These are phyloP conservation scores for Leccinum idahoense DNA, from an alignment of 1,284 basidiomycete genomes.

Conservation along the genomic window DNA sequence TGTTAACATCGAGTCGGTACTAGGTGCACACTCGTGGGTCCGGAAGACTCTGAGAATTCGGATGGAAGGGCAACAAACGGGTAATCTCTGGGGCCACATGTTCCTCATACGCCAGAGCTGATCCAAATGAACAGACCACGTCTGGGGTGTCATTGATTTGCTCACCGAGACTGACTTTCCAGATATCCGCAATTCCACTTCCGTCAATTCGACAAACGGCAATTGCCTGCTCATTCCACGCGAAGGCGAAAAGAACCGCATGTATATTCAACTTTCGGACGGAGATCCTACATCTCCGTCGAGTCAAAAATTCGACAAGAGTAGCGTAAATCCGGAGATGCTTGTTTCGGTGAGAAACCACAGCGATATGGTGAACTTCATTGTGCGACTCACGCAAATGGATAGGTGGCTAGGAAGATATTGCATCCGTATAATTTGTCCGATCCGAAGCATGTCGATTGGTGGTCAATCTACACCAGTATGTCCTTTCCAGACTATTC, in stretches of 20 bases:
- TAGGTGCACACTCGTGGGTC: background rate
- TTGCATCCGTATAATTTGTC: background rate
- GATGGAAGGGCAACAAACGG: background rate
- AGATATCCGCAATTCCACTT: background rate
- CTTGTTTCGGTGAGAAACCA: background rate
- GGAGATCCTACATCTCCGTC: background rate
- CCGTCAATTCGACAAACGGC: background rate
- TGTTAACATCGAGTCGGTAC: background rate
- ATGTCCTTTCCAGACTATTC: background rate
- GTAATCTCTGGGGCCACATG: background rate
- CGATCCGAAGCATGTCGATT: background rate
- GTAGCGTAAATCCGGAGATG: background rate
- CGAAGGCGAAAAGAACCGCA: background rate
- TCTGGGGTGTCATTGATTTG: background rate
- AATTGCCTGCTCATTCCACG: background rate
- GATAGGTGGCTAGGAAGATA: background rate
- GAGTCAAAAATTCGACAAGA: background rate
- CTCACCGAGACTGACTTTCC: background rate
- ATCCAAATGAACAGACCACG: background rate
- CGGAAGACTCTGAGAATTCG: background rate
- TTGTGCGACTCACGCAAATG: background rate
- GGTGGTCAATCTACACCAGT: background rate
- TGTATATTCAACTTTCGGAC: background rate
- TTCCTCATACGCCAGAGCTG: background rate
- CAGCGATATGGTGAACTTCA: background rate